Conservation (phyloP, 1,284 basidiomycete species). For the Ustilago esculenta region DNA sequence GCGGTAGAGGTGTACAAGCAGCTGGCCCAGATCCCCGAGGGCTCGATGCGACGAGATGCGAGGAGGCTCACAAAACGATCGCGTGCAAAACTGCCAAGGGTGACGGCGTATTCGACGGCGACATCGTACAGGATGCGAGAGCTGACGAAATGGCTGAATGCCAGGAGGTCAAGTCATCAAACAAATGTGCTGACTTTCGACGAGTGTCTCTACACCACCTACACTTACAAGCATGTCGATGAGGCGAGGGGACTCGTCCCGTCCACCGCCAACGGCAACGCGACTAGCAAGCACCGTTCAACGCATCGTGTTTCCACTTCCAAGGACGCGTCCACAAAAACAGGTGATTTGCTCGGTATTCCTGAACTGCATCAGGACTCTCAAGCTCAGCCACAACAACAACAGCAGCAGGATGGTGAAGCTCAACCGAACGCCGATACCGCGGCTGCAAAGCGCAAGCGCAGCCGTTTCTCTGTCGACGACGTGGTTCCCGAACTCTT, state of each 20-base stretch:
- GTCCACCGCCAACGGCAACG: slow-evolving; percentile 12
- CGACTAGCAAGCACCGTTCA: slow-evolving; percentile 15
- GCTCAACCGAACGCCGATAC: not conserved
- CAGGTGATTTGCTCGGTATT: slow-evolving; percentile 63
- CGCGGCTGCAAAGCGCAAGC: slow-evolving; percentile 27
- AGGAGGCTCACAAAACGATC: slow-evolving; percentile 89
- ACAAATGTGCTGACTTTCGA: slow-evolving; percentile 70
- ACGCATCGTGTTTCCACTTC: not conserved
- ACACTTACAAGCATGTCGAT: slow-evolving; percentile 64
- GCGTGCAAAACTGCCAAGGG: slow-evolving; percentile 89
- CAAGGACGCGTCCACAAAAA: slow-evolving; percentile 24
- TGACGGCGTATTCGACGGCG: slow-evolving; percentile 93
- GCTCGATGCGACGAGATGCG: slow-evolving; percentile 90
- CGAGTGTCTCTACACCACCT: slow-evolving; percentile 66
- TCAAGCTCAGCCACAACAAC: slow-evolving; percentile 8
- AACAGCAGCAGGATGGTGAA: slow-evolving; percentile 25
- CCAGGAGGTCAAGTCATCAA: slow-evolving; percentile 80
- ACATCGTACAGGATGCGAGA: slow-evolving; percentile 89
- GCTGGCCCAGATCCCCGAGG: slow-evolving; percentile 78
- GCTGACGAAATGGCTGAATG: slow-evolving; percentile 85
- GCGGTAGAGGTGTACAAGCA: slow-evolving; percentile 53
- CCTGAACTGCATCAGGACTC: slow-evolving; percentile 49
- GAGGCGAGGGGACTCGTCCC: slow-evolving; percentile 49
- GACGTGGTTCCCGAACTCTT: slow-evolving; percentile 70
- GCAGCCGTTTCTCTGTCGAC: slow-evolving; percentile 49